These are phyloP conservation scores for Epicoccum sorghinum DNA, from an alignment of 2,329 filamentous ascomycete genomes.

Conservation along the genomic window DNA sequence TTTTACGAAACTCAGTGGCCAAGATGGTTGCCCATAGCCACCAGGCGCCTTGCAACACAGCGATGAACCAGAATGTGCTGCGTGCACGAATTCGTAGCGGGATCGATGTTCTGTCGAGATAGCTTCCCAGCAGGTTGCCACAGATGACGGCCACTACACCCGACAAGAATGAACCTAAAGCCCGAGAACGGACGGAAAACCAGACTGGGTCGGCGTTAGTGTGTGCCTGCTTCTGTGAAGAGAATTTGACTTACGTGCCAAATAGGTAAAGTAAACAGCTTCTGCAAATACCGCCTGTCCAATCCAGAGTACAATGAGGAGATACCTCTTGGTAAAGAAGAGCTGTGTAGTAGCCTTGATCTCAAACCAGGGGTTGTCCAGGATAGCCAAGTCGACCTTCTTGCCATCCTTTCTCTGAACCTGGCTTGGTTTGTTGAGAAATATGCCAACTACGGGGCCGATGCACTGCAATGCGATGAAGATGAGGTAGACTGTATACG, in stretches of 20 bases:
- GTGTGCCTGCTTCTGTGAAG: too few relatives aligned
- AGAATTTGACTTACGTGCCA: slow-evolving; percentile 49
- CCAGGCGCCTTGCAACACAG: slow-evolving; percentile 68
- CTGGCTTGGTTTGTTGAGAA: slow-evolving; percentile 65
- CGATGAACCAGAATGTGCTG: slow-evolving; percentile 60
- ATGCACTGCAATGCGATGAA: slow-evolving; percentile 74
- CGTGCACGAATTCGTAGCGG: slow-evolving; percentile 62
- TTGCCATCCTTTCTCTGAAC: slow-evolving; percentile 71
- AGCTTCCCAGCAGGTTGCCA: slow-evolving; percentile 71
- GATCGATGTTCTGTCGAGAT: slow-evolving; percentile 64
- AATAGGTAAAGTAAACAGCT: slow-evolving; percentile 74
- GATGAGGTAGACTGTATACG: slow-evolving; percentile 70
- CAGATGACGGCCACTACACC: slow-evolving; percentile 69
- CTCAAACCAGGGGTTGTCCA: slow-evolving; percentile 63
- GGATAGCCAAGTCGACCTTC: slow-evolving; percentile 65
- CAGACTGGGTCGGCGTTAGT: slow-evolving; percentile 54
- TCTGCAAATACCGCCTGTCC: slow-evolving; percentile 74
- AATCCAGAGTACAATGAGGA: slow-evolving; percentile 71
- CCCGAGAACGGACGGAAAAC: slow-evolving; percentile 72
- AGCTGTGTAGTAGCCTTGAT: slow-evolving; percentile 64
- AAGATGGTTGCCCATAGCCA: slow-evolving; percentile 75
- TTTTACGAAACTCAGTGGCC: slow-evolving; percentile 64
- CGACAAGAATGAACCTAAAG: slow-evolving; percentile 72
- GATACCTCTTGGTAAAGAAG: slow-evolving; percentile 66
- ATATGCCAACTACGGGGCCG: slow-evolving; percentile 67